Base-by-base conservation (phyloP, 2,329 filamentous ascomycete genomes). In the Cladosporium sphaerospermum region DNA sequence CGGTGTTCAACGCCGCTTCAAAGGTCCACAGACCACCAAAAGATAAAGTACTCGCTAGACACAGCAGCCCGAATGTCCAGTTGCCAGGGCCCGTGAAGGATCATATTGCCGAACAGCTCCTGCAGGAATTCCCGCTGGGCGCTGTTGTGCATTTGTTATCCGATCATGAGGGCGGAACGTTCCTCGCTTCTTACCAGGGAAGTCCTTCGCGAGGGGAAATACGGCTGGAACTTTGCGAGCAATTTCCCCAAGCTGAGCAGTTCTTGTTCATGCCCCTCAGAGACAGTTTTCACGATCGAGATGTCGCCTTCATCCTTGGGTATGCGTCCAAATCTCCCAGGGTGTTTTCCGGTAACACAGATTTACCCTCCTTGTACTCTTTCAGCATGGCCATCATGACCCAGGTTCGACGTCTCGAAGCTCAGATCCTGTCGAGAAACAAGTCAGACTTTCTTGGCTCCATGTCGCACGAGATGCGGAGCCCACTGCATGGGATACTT, bases 331-430 rank as follows among this genome's bases (percentile, higher is more conserved):
- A 67, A 28, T 54, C 65, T 18, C 63, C 68, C 10, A 65, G 65
- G 3, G 69, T 72, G 28, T 63, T 70, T 16, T 60, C 61, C 39
- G 61, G 62, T 76, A 75, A 0, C 3, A 54, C 47, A 18, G 55
- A 59, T 41, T 34, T 59, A 10, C 46, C 45, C n/a, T 45, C 52
- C 4, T 4, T 59, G 19, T 34, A 69, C 4, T 78, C 77, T 0
- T 81, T 82, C 56, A 75, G 74, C 0, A 75, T 77, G 50, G 75
- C 76, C 0, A 77, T 80, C 13, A 81, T 82, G 71, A 73, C 78
- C 0, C 80, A 84, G 50, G 68, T 84, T 1, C 73, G 76, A 0
- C 71, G 77, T 2, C 56, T 80, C 44, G 77, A 81, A 54, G 78
- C 77, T 0, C 65, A 76, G 34, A 74, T 75, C 31, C 60, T 64